Percentiles rank a stretch among this genome's conserved stretches.
Conservation (phyloP, 257 asterid species). For the Verbena officinalis region DNA sequence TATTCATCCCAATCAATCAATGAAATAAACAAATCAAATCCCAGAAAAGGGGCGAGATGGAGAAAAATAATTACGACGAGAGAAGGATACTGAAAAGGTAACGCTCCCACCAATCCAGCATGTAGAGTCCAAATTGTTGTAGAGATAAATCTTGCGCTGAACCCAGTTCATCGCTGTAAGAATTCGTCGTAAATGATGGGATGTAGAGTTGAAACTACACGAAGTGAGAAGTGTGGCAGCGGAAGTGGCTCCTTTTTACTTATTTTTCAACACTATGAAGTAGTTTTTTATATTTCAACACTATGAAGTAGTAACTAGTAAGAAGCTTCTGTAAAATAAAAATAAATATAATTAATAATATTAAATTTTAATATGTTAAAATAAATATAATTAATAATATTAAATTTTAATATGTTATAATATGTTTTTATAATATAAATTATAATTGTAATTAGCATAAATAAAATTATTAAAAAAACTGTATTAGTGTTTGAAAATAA, state of each 20-base stretch:
- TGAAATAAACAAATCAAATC: slow-evolving; percentile 22
- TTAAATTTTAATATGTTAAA: no score
- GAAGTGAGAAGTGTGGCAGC: neutral
- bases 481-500: no score
- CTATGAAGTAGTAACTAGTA: no score
- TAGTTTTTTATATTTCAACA: no score
- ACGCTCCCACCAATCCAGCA: slow-evolving; percentile 96
- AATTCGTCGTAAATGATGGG: neutral
- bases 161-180: slow-evolving; percentile 57
- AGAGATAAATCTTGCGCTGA: slow-evolving; percentile 77
- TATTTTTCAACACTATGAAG: neutral
- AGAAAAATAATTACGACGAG: neutral
- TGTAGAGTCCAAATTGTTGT: slow-evolving; percentile 86
- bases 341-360: no score
- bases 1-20: neutral
- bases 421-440: no score
- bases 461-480: no score
- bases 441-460: no score
- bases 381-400: no score
- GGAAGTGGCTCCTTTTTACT: neutral
- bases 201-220: neutral
- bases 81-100: slow-evolving; percentile 79
- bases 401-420: no score
- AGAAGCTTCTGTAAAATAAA: no score
- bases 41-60: neutral